Evolutionary conservation across 1,139 yeast genomes (phyloP), one percentile per base, ranked within the genome.

Genomic region (Kodamaea anthophila): DNA sequence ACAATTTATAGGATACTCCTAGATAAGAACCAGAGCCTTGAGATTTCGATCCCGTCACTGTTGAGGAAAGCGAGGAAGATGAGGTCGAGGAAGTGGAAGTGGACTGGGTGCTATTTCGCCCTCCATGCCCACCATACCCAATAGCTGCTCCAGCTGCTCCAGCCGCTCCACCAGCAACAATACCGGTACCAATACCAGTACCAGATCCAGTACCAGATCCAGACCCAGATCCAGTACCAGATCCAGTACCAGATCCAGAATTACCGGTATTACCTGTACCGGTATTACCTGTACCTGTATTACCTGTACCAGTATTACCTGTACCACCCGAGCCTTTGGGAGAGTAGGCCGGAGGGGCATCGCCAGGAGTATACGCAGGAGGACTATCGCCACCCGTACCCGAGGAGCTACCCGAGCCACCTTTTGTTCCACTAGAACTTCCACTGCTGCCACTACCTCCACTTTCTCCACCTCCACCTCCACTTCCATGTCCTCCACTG

Each of bases 81-180:
- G n/a, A n/a, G n/a, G n/a, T n/a, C n/a, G n/a, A n/a, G n/a, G n/a
- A 15, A 84, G 80, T 14, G 26, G 26, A 12, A 18, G 14, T 9
- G 19, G 20, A 20, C 20, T 10, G 13, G 33, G 11, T 15, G 23
- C 24, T 16, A 16, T 9, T 9, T 16, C 18, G 18, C 6, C 18
- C 18, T 16, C 18, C 18, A 16, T 16, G 18, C n/a, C n/a, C n/a
- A n/a, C n/a, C n/a, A n/a, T n/a, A n/a, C n/a, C n/a, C n/a, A n/a
- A n/a, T n/a, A n/a, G n/a, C n/a, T n/a, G n/a, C n/a, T n/a, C n/a
- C n/a, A 16, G 18, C 18, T 16, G 9, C 9, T 9, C 8, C 18
- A 16, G 9, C 18, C 6, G 8, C 18, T 6, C 8, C 18, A 16
- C 18, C 18, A 16, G 18, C 18, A 16, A 6, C 18, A 16, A 9